A percentile compares a stretch with the other conserved stretches of the same genome.
These are phyloP conservation scores for Trichoderma gracile DNA, from an alignment of 2,329 filamentous ascomycete genomes.

Conservation along the genomic window DNA sequence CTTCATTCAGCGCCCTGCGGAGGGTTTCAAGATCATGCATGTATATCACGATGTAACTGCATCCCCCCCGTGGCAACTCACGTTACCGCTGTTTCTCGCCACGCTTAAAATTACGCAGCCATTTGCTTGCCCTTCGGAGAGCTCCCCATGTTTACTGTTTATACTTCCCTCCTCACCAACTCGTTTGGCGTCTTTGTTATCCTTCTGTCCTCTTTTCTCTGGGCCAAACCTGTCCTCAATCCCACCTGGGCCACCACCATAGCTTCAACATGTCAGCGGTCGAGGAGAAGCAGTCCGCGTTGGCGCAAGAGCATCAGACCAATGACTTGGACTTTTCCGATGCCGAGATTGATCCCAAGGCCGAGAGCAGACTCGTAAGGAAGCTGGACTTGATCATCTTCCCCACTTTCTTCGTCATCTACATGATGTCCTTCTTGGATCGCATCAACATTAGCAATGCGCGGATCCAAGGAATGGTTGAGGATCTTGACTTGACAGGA, in stretches of 20 bases:
- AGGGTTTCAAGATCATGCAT: too few relatives aligned
- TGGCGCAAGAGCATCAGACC: not conserved
- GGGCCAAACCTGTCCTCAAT: not conserved
- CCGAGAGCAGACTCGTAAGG: constrained; percentile 40
- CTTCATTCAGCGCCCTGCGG: not conserved
- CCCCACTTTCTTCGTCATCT: constrained; percentile 45
- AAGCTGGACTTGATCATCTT: constrained; percentile 47
- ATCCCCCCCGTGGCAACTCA: not conserved
- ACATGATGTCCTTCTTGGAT: constrained; percentile 35
- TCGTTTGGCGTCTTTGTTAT: not conserved
- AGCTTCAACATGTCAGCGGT: not conserved
- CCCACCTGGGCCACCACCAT: not conserved
- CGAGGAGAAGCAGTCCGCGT: constrained; percentile 1
- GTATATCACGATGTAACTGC: not conserved
- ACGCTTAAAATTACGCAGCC: not conserved
- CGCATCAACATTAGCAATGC: constrained; percentile 52
- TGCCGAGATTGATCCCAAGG: constrained; percentile 35
- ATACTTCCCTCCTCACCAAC: not conserved
- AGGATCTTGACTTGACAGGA: constrained; percentile 45
- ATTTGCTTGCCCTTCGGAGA: too few relatives aligned
- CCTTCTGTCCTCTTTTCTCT: not conserved
- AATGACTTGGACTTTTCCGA: constrained; percentile 13
- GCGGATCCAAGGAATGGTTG: constrained; percentile 45
- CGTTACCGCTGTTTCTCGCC: not conserved
- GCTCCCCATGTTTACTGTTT: too few relatives aligned